These are phyloP conservation scores for Coemansia sp. DNA, from an alignment of 192 early-diverging fungal genomes.

Conservation along the genomic window DNA sequence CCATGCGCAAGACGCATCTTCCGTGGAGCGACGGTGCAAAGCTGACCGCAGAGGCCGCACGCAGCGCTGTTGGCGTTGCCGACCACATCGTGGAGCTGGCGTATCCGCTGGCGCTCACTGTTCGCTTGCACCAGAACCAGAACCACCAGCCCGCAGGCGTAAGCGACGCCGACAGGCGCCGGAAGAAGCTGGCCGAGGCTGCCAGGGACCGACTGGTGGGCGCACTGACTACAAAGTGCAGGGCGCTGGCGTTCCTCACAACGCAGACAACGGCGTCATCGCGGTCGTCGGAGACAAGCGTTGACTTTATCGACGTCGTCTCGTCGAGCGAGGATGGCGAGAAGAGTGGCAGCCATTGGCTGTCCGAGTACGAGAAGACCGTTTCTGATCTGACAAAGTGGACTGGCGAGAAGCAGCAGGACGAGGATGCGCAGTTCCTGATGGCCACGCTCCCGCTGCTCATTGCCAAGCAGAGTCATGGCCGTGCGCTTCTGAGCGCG, in stretches of 20 bases:
- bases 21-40: constrained; percentile 42
- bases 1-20: constrained; percentile 56
- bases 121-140: constrained; percentile 38
- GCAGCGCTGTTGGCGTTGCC: constrained; percentile 41
- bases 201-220: constrained; percentile 66
- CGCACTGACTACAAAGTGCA: constrained; percentile 63
- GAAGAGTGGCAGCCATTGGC: background rate
- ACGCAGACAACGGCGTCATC: constrained; percentile 15
- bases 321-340: constrained; percentile 20
- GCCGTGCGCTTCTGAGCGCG: constrained; percentile 70
- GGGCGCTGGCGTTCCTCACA: constrained; percentile 48
- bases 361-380: constrained; percentile 59
- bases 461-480: constrained; percentile 58
- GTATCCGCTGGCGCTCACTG: constrained; percentile 63
- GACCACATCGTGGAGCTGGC: constrained; percentile 62
- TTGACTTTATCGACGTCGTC: constrained; percentile 51
- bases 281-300: constrained; percentile 24
- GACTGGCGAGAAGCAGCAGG: constrained; percentile 51
- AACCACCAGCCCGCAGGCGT: constrained; percentile 35
- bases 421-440: constrained; percentile 57
- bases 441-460: constrained; percentile 61
- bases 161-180: constrained; percentile 58
- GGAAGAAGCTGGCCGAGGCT: constrained; percentile 72
- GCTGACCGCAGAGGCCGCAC: constrained; percentile 19
- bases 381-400: constrained; percentile 63